Evolutionary conservation across 1,284 basidiomycete genomes (phyloP).

Genomic region (Wallemia mellicola): DNA sequence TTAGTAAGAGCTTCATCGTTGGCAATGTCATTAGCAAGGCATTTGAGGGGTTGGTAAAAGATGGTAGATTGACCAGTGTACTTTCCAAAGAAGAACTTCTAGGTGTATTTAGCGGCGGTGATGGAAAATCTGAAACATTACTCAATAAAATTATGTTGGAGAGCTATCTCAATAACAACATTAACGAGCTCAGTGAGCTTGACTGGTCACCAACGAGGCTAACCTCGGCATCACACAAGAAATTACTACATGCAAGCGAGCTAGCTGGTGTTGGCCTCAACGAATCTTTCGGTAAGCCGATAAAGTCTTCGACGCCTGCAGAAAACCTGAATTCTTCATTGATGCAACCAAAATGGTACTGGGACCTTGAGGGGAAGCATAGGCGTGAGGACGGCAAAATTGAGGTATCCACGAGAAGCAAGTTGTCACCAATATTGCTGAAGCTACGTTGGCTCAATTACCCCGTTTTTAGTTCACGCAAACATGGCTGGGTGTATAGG

Average conservation of each 20-base stretch:
- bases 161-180: neutral
- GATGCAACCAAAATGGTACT: slow-evolving; percentile 75
- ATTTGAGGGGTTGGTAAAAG: neutral
- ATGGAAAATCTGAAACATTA: neutral
- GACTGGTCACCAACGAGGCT: neutral
- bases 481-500: slow-evolving; percentile 78
- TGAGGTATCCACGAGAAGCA: slow-evolving; percentile 60
- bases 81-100: neutral
- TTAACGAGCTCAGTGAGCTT: neutral
- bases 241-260: neutral
- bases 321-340: too few relatives aligned
- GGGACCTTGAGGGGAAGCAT: slow-evolving; percentile 33
- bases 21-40: neutral
- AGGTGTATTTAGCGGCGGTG: neutral
- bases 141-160: neutral
- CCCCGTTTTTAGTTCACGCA: slow-evolving; percentile 56
- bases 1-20: neutral
- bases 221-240: neutral
- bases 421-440: slow-evolving; percentile 56
- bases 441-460: slow-evolving; percentile 61
- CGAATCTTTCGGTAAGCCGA: neutral
- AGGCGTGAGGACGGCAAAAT: slow-evolving; percentile 21
- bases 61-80: neutral
- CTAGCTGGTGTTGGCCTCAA: too few relatives aligned
- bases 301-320: neutral